phyloP scores from a whole-genome alignment of 345 rosid species.

The Eucalyptus dawsonii region DNA sequence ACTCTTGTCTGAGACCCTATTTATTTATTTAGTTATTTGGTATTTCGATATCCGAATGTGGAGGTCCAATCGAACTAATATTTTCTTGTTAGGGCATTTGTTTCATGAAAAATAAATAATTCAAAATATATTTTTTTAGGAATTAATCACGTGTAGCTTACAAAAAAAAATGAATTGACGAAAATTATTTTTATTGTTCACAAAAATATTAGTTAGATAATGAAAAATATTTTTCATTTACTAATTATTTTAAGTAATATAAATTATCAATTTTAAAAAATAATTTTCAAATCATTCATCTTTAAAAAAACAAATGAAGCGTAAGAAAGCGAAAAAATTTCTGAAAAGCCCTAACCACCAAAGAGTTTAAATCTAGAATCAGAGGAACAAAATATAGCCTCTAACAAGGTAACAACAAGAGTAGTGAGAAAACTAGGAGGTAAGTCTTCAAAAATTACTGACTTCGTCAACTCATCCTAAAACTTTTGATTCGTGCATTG shows the following conservation, averaged over 20 bases:
- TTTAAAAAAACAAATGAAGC: too few species aligned
- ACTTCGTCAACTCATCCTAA: neutral
- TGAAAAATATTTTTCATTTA: rapidly evolving
- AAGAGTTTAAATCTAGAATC: neutral
- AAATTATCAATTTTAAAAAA: too few species aligned
- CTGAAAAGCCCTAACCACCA: rapidly evolving
- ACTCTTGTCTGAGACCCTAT: neutral
- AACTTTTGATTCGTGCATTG: neutral
- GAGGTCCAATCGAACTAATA: rapidly evolving
- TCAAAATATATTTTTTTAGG: rapidly evolving
- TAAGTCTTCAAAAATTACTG: neutral
- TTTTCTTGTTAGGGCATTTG: rapidly evolving
- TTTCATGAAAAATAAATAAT: too few species aligned
- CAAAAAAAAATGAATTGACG: too few species aligned
- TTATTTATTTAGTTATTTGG: neutral
- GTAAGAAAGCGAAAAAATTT: neutral
- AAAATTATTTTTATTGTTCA: rapidly evolving
- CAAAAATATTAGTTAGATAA: too few species aligned
- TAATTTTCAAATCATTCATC: rapidly evolving
- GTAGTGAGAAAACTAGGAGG: neutral
- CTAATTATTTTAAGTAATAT: rapidly evolving
- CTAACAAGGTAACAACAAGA: neutral
- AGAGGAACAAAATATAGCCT: neutral
- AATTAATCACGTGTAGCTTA: rapidly evolving
- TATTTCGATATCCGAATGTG: neutral